Base-by-base conservation (phyloP, 1,284 basidiomycete species). In the Irpex sp. region DNA sequence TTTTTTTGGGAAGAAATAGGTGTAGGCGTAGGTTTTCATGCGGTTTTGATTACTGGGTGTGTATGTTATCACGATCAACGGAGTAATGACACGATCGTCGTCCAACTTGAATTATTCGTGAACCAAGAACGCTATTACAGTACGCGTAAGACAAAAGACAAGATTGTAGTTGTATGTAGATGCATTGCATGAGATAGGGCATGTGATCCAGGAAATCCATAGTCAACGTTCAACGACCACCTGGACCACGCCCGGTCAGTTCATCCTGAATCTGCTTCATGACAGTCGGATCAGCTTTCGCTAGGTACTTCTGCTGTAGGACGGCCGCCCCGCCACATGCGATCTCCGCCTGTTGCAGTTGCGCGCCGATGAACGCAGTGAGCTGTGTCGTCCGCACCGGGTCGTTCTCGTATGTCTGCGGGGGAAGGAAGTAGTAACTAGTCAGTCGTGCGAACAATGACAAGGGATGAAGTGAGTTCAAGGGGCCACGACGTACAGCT, bases 201-300 rank as follows among this genome's bases (percentile, higher is more conserved):
- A n/a, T n/a, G n/a, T n/a, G n/a, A n/a, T n/a, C n/a, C n/a, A n/a
- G n/a, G n/a, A n/a, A n/a, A n/a, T n/a, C n/a, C n/a, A 23, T 4
- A 6, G 2, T 49, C 10, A 8, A 28, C 12, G 28, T 14, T 33
- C 23, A 54, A n/a, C 28, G 52, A 14, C 54, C 28, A 19, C 59
- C 42, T 14, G 45, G 28, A 12, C 52, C 45, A 14, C 51, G 57
- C 3, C 57, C 60, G 2, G 33, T 61, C 39, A 73, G 58, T 65
- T 84, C 86, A 47, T 78, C 78, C 67, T 84, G 82, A 51, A 93
- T 81, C 69, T 90, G 88, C 63, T 82, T 78, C 42, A 91, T 74
- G 18, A 92, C 82, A 1, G 80, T 77, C 5, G 85, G 82, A 68
- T 93, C 91, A 14, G 87, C 82, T 63, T 85, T 83, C 5, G 78